Evolutionary conservation across 306 rosid genomes (phyloP), one percentile per base, ranked within the genome.

Genomic region (Quercus rubra): DNA sequence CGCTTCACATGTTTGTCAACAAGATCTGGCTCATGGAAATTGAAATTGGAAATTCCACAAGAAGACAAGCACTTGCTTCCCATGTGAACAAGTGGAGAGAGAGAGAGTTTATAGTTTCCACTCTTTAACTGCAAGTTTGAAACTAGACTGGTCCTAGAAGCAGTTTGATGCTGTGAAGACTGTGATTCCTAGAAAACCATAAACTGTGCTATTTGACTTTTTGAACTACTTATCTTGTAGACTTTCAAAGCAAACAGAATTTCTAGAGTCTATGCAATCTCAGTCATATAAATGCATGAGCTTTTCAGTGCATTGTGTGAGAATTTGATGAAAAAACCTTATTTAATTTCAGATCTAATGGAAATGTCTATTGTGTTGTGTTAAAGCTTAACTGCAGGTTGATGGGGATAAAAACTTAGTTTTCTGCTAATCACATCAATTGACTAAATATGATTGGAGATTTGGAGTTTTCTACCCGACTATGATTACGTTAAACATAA

Each of bases 1-100:
- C 74, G 61, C 82, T 85, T 88, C 97, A 91, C 97, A 91, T 92
- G 97, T 88, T 80, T 87, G 82, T 86, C 89, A 87, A 79, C 85
- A 87, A 87, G 92, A 92, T 87, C 89, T 81, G 80, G 80, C 74
- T 76, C 52, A 75, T 82, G 73, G 73, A 6, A n/a, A 79, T 76
- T 79, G 75, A 67, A 87, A 83, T 81, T 85, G 38, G 79, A 84
- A 55, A 82, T 73, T 74, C 83, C 83, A 93, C 91, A 81, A 91
- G 41, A 83, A 79, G 97, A 88, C 94, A 84, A 13, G 58, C 49
- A 64, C 86, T 83, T 74, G 83, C 73, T 90, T 63, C 78, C 87
- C 97, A 88, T 90, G 95, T 94, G 97, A 92, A 82, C 83, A 74
- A 84, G 81, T 76, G 86, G 49, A 52, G 83, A 75, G 86, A 82